Evolutionary conservation across 2,329 filamentous ascomycete genomes (phyloP), one percentile per base, ranked within the genome.

Genomic region (Orbilia brochopaga): DNA sequence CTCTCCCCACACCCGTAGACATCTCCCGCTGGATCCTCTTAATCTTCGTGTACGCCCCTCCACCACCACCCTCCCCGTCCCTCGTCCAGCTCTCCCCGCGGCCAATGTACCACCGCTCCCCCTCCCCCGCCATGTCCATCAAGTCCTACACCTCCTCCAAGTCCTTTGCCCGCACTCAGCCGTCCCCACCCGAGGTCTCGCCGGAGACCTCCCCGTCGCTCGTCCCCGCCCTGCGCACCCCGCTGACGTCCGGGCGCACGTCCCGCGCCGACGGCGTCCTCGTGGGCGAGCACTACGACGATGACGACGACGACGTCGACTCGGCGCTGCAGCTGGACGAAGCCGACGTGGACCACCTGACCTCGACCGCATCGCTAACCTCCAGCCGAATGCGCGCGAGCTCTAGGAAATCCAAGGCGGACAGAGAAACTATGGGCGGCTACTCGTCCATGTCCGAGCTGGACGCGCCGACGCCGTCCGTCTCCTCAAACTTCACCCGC

Each of bases 31-130:
- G 66, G 66, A 70, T 70, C 59, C 60, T 70, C 59, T 64, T 70
- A 70, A 70, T 70, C 66, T 70, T 70, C 66, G 66, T 70, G 66
- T 70, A 70, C 66, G 66, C 66, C 59, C 66, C 66, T 70, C 66
- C 66, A 70, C 66, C 66, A 70, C 66, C 66, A 59, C 59, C 66
- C 53, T 70, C 66, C 55, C 66, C 66, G 15, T 70, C 66, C 46
- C 66, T 70, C 42, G 66, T 70, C 54, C 55, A 70, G n/a, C 66
- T 70, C 50, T 70, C 66, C 66, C 66, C 66, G 24, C 59, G 66
- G 23, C 66, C 66, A 42, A 59, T 70, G 23, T 59, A 70, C 59
- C 37, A 42, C 15, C 54, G 66, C 30, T 64, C 66, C 66, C 66
- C 66, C 42, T 70, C 66, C 59, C 66, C 66, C 17, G 59, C 66